A percentile compares a stretch with the other conserved stretches of the same genome.
phyloP scores from a whole-genome alignment of 306 rosid species.

The Quercus cerris region DNA sequence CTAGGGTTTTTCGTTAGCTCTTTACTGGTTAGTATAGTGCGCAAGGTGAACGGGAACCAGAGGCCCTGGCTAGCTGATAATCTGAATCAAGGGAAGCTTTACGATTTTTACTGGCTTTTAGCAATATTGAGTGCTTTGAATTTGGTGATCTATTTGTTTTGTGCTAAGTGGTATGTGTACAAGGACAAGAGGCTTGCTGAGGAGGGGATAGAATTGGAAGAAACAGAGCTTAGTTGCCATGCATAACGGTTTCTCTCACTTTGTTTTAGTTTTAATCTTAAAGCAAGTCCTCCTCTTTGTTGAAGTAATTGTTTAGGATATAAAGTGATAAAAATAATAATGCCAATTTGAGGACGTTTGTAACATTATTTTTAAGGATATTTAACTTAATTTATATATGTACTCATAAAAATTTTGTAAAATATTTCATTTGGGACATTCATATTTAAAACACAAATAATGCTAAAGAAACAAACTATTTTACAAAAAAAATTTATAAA shows the following conservation, averaged over 20 bases:
- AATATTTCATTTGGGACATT: no score
- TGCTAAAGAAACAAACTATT: no score
- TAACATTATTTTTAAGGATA: no score
- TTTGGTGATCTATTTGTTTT: conserved; percentile 46
- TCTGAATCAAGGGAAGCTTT: conserved; percentile 75
- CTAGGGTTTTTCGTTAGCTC: conserved; percentile 84
- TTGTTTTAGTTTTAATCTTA: background rate
- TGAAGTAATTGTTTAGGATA: no score
- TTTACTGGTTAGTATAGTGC: conserved; percentile 60
- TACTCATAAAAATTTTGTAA: no score
- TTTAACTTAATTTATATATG: no score
- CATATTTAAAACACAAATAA: no score
- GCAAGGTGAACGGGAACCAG: conserved; percentile 44
- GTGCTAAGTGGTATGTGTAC: conserved; percentile 85
- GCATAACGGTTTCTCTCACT: conserved; percentile 17
- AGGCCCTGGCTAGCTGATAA: conserved; percentile 85
- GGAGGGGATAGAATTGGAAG: conserved; percentile 61
- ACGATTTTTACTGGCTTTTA: conserved; percentile 81
- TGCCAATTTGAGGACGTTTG: no score
- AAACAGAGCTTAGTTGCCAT: conserved; percentile 33
- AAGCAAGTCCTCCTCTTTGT: background rate
- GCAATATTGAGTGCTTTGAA: conserved; percentile 65
- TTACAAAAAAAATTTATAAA: no score
- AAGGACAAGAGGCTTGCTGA: conserved; percentile 75
- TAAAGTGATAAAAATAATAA: no score